phyloP scores from a whole-genome alignment of 208 protist species.

The Wallacemonas rigidus region DNA sequence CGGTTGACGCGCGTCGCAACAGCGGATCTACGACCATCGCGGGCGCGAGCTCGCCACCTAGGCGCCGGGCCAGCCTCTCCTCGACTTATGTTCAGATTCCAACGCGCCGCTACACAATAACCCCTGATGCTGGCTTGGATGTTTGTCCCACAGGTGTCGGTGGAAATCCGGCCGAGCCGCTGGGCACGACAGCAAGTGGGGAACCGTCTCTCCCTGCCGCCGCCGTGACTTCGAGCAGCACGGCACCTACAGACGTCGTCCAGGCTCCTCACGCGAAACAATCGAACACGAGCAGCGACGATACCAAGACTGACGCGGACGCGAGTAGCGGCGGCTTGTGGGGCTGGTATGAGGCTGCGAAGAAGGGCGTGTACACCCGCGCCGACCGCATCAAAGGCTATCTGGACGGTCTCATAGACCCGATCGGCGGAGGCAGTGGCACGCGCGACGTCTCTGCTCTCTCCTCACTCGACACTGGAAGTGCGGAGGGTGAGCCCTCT shows the following conservation, averaged over 20 bases:
- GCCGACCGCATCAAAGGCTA: constrained; percentile 28
- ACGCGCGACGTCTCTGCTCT: background rate
- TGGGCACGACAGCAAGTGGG: no score
- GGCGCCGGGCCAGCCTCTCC: background rate
- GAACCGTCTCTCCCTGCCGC: no score
- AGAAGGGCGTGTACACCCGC: constrained; percentile 16
- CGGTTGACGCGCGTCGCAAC: background rate
- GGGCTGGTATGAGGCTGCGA: constrained; percentile 28
- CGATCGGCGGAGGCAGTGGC: constrained; percentile 17
- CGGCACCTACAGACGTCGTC: background rate
- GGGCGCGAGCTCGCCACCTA: background rate
- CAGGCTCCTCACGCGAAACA: no score
- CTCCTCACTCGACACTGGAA: background rate
- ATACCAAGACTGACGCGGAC: no score
- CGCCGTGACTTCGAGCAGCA: background rate
- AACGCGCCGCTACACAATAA: constrained; percentile 2
- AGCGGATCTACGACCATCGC: background rate
- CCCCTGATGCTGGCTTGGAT: background rate
- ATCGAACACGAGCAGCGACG: no score
- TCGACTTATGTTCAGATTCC: background rate
- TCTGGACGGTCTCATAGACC: constrained; percentile 41
- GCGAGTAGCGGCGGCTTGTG: background rate
- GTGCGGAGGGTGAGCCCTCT: background rate
- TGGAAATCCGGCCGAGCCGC: no score
- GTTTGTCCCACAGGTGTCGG: no score